phyloP scores from a whole-genome alignment of 2,329 filamentous ascomycete genomes.

The Phaeomoniella chlamydospora region DNA sequence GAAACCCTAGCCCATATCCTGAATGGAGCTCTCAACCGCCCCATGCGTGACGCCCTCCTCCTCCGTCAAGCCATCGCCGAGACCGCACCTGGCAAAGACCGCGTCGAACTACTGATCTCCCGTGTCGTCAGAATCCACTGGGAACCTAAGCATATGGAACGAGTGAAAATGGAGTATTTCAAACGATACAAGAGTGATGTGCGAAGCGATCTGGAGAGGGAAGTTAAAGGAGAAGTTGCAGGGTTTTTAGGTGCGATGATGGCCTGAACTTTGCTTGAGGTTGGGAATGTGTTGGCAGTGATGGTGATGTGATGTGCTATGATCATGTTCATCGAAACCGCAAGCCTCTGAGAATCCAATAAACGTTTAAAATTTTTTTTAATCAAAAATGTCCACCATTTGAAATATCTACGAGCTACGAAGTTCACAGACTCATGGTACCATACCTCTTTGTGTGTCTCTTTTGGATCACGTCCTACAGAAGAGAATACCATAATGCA shows the following conservation, averaged over 20 bases:
- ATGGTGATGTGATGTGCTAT: too few species aligned
- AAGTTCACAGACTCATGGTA: too few species aligned
- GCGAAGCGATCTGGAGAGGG: conserved; percentile 63
- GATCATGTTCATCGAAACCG: too few species aligned
- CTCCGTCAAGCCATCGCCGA: conserved; percentile 78
- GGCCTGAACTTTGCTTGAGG: conserved; percentile 52
- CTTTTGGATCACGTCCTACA: too few species aligned
- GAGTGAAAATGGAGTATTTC: conserved; percentile 66
- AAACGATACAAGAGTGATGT: conserved; percentile 62
- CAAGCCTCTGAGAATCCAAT: too few species aligned
- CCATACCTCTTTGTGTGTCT: too few species aligned
- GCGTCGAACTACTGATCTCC: conserved; percentile 76
- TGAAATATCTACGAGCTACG: too few species aligned
- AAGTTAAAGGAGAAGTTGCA: conserved; percentile 43
- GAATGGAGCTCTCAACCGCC: conserved; percentile 91
- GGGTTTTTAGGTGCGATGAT: conserved; percentile 45
- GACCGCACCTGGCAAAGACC: conserved; percentile 54
- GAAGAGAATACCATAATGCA: too few species aligned
- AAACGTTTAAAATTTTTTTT: too few species aligned
- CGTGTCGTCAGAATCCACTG: conserved; percentile 82
- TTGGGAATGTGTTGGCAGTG: too few species aligned
- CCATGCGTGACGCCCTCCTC: conserved; percentile 80
- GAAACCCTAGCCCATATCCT: conserved; percentile 90
- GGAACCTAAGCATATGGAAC: conserved; percentile 69
- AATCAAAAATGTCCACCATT: too few species aligned